Evolutionary conservation across 495 filamentous ascomycete species (phyloP).

Genomic region (Wilcoxina mikolae): DNA sequence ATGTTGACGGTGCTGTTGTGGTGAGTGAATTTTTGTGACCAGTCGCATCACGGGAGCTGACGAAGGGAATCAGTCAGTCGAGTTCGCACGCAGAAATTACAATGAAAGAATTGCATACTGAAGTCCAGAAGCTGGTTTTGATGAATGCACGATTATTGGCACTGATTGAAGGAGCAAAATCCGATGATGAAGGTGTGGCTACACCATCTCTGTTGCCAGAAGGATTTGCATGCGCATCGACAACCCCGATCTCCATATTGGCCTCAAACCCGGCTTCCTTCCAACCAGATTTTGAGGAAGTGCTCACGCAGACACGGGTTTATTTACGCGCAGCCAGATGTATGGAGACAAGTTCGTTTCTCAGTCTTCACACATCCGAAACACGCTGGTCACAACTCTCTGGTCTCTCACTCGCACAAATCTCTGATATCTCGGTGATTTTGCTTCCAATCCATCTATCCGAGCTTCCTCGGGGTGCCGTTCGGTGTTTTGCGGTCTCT

Average conservation of each 20-base stretch:
- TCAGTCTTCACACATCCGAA: neutral
- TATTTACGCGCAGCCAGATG: constrained; percentile 14
- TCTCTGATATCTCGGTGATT: constrained; percentile 16
- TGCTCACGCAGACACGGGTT: constrained; percentile 10
- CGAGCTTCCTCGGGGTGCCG: neutral
- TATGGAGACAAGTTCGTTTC: neutral
- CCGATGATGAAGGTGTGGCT: neutral
- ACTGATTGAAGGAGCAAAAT: neutral
- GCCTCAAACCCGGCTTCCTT: constrained; percentile 1
- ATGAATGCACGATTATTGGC: neutral
- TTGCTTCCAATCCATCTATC: constrained; percentile 6
- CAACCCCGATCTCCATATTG: neutral
- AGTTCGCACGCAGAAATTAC: neutral
- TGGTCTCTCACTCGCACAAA: constrained; percentile 15
- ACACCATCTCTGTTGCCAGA: neutral
- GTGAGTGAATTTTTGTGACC: constrained; percentile 16
- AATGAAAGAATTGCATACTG: neutral
- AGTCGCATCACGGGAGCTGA: constrained; percentile 10
- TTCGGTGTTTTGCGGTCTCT: neutral
- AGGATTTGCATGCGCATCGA: neutral
- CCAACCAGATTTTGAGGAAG: constrained; percentile 2
- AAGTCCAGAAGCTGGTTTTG: neutral
- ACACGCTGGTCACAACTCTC: constrained; percentile 17
- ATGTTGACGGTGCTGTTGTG: constrained; percentile 26
- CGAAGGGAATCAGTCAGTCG: neutral